Percentiles rank a stretch among this genome's conserved stretches.
These are phyloP conservation scores for Salvia hispanica DNA, from an alignment of 257 asterid genomes.

Conservation along the genomic window DNA sequence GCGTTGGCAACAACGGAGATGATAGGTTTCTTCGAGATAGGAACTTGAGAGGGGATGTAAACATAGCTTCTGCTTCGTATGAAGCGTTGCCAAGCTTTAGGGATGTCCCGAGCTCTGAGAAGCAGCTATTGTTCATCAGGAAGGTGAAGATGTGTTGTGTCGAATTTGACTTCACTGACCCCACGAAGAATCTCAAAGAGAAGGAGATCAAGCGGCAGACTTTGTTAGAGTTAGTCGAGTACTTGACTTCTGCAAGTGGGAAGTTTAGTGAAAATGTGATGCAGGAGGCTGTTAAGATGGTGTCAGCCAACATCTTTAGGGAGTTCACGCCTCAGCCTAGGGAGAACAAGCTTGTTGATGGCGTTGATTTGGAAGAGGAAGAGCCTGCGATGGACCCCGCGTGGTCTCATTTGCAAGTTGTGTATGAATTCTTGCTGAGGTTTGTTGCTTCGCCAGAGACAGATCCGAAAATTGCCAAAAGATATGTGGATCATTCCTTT, in stretches of 20 bases:
- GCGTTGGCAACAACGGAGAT: conserved; percentile 43
- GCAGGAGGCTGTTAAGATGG: conserved; percentile 73
- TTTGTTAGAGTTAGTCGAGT: conserved; percentile 72
- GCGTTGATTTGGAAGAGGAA: conserved; percentile 77
- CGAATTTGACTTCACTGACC: conserved; percentile 71
- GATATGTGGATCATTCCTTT: conserved; percentile 67
- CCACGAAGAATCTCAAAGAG: conserved; percentile 68
- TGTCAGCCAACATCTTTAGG: conserved; percentile 67
- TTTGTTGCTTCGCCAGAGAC: conserved; percentile 79
- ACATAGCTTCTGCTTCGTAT: conserved; percentile 45
- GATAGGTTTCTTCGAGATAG: conserved; percentile 48
- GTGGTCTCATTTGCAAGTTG: conserved; percentile 87
- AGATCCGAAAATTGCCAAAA: conserved; percentile 77
- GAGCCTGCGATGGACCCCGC: conserved; percentile 89
- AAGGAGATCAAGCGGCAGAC: conserved; percentile 82
- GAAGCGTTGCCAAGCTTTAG: conserved; percentile 72
- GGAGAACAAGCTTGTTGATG: conserved; percentile 58
- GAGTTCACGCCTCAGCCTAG: conserved; percentile 76
- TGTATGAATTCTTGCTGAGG: conserved; percentile 71
- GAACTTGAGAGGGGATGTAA: conserved; percentile 44
- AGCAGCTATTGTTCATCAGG: conserved; percentile 58
- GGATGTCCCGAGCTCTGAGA: conserved; percentile 71
- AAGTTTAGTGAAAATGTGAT: conserved; percentile 63
- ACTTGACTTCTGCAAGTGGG: conserved; percentile 58
- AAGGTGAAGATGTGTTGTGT: conserved; percentile 76